Percentiles rank a stretch among this genome's conserved stretches.
Conservation (phyloP, 768 basidiomycete genomes). For the Baorangia bicolor region DNA sequence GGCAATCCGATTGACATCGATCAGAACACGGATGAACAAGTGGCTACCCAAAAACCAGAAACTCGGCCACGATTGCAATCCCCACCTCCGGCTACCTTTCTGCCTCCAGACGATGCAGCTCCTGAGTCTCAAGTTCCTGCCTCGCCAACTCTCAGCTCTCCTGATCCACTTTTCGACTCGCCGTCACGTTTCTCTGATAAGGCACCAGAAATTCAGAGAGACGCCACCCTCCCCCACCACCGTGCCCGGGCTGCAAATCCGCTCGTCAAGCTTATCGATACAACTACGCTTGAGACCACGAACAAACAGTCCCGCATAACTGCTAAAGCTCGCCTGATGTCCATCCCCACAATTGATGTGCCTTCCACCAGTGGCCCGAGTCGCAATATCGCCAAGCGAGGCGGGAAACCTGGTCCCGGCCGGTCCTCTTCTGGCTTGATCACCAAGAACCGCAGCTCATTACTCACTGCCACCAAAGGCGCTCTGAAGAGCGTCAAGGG, state of each 20-base stretch:
- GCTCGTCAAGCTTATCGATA: conserved; percentile 50
- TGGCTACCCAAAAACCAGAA: not conserved
- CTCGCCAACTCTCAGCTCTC: conserved; percentile 13
- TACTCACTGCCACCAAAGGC: conserved; percentile 55
- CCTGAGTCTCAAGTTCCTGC: conserved; percentile 1
- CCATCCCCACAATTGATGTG: conserved; percentile 8
- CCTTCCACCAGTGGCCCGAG: conserved; percentile 13
- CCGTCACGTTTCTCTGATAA: conserved; percentile 11
- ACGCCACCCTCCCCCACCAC: conserved; percentile 35
- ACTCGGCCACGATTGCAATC: conserved; percentile 1
- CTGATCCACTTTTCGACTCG: conserved; percentile 33
- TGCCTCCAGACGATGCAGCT: not conserved
- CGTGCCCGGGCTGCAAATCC: conserved; percentile 52
- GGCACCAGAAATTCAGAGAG: conserved; percentile 5
- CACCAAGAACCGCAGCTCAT: conserved; percentile 46
- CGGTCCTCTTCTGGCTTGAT: conserved; percentile 46
- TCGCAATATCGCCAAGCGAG: conserved; percentile 8
- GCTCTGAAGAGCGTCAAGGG: conserved; percentile 50
- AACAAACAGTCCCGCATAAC: conserved; percentile 42
- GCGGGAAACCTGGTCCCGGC: conserved; percentile 48
- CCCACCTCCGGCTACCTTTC: not conserved
- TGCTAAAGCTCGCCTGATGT: conserved; percentile 48
- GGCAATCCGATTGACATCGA: conserved; percentile 33
- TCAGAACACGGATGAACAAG: conserved; percentile 20
- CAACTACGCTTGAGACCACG: conserved; percentile 23